Base-by-base conservation (phyloP, 2,329 filamentous ascomycete genomes). In the Trichocomaceae sp. region DNA sequence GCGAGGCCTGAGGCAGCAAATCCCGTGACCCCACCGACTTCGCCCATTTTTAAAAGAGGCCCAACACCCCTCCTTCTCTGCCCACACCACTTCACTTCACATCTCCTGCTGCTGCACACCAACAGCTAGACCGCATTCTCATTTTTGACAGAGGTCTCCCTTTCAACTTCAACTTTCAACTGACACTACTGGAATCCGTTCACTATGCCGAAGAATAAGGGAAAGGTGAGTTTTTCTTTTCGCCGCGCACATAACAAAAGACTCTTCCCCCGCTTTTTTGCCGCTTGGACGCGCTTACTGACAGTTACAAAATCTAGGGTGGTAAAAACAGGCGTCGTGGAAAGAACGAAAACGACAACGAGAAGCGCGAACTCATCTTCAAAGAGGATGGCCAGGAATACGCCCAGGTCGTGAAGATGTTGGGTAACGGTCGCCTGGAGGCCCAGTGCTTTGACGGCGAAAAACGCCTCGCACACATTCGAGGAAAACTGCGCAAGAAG, bases 281-380 rank as follows among this genome's bases (percentile, higher is more conserved):
- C 31, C 47, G 37, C 57, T 61, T 55, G 57, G 60, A 62, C 62
- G 51, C n/a, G 53, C 50, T 49, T 50, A 59, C 51, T 57, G 56
- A 60, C 46, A 10, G 5, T 20, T 20, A 23, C 29, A 47, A 47
- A 44, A 53, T 66, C 82, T 67, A 93, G 90, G 92, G 92, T 76
- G 92, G 92, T 79, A 97, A 97, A 83, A 97, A 97, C 79, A 82
- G 92, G 77, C 87, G 92, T 84, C 85, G 93, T 79, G 92, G 92
- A 78, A 97, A 96, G 87, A 95, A 95, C 83, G 90, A 95, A 79
- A 95, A 93, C 78, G 93, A 97, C 81, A 95, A 96, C 72, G 91
- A 96, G 80, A 96, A 96, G 83, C 91, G 92, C 75, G 92, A 97
- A 76, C 83, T 97, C 69, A 92, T 90, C 69, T 97, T 97, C 85